Evolutionary conservation across 139 green algal species (phyloP).

Genomic region (Astrephomene gubernaculifera): DNA sequence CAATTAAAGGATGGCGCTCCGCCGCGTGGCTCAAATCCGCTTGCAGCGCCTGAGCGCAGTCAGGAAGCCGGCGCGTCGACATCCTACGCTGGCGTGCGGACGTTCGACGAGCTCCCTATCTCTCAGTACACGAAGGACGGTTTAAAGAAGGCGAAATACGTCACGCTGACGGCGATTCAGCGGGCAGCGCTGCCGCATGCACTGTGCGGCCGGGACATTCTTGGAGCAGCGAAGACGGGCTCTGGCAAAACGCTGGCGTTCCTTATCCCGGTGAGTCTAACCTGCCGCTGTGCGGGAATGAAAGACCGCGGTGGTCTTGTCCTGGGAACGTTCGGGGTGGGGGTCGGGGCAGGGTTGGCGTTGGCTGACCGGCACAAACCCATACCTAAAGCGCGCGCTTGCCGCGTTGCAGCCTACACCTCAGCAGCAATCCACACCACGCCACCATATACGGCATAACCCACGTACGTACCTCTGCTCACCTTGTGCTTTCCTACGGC

Average conservation of each 20-base stretch:
- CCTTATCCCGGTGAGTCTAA: constrained; percentile 91
- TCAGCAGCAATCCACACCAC: too few species aligned
- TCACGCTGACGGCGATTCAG: constrained; percentile 93
- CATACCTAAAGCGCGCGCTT: too few species aligned
- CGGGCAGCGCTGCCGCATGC: constrained; percentile 92
- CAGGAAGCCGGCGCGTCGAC: constrained; percentile 28
- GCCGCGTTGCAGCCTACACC: too few species aligned
- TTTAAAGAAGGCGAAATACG: constrained; percentile 72
- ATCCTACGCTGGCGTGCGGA: constrained; percentile 54
- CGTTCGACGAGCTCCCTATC: constrained; percentile 68
- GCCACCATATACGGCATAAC: too few species aligned
- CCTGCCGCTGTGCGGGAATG: too few species aligned
- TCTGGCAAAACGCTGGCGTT: constrained; percentile 98
- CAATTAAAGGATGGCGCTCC: constrained; percentile 54
- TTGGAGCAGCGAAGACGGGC: constrained; percentile 98
- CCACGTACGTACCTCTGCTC: too few species aligned
- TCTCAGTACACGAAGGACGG: constrained; percentile 63
- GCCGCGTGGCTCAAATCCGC: constrained; percentile 61
- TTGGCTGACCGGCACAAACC: too few species aligned
- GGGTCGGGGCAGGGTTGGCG: too few species aligned
- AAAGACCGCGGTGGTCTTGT: too few species aligned
- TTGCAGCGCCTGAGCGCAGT: constrained; percentile 43
- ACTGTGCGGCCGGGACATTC: constrained; percentile 90
- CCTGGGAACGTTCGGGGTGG: too few species aligned
- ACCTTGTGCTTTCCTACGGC: too few species aligned